phyloP scores from a whole-genome alignment of 2,329 filamentous ascomycete genomes.

The Malbranchea cinnamomea region DNA sequence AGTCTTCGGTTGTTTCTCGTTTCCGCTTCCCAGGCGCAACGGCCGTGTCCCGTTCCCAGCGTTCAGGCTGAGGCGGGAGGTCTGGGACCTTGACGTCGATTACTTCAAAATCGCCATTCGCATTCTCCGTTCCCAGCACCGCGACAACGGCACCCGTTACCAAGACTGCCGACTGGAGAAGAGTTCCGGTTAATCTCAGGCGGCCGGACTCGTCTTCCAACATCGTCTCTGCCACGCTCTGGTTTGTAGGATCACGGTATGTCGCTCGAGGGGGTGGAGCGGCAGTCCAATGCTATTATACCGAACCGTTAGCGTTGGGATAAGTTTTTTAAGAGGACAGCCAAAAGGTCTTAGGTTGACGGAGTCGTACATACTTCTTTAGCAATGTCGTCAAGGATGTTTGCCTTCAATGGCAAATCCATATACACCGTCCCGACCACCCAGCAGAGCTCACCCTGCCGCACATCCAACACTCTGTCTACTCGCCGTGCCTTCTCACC shows the following conservation, averaged over 20 bases:
- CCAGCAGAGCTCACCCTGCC: constrained; percentile 93
- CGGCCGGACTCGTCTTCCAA: constrained; percentile 92
- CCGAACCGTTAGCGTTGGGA: constrained; percentile 7
- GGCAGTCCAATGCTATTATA: constrained; percentile 64
- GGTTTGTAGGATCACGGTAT: constrained; percentile 45
- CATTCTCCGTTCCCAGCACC: constrained; percentile 88
- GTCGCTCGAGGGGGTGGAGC: constrained; percentile 63
- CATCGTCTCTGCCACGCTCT: constrained; percentile 50
- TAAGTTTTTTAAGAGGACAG: not conserved
- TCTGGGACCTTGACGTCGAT: constrained; percentile 82
- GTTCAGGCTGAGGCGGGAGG: constrained; percentile 62
- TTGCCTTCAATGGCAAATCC: constrained; percentile 92
- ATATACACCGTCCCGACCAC: constrained; percentile 90
- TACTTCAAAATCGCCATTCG: constrained; percentile 81
- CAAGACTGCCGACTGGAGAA: constrained; percentile 53
- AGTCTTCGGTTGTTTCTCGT: constrained; percentile 9
- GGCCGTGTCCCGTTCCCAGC: constrained; percentile 53
- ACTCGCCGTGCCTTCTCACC: constrained; percentile 62
- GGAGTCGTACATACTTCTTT: constrained; percentile 53
- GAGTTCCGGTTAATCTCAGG: constrained; percentile 58
- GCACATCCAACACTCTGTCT: constrained; percentile 83
- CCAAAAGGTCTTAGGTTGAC: not conserved
- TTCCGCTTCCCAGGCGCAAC: constrained; percentile 19
- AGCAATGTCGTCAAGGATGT: constrained; percentile 85
- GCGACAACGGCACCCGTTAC: constrained; percentile 90